Percentiles rank a stretch among this genome's conserved stretches.
These are phyloP conservation scores for Yamadazyma akitaensis DNA, from an alignment of 805 yeast genomes.

Conservation along the genomic window DNA sequence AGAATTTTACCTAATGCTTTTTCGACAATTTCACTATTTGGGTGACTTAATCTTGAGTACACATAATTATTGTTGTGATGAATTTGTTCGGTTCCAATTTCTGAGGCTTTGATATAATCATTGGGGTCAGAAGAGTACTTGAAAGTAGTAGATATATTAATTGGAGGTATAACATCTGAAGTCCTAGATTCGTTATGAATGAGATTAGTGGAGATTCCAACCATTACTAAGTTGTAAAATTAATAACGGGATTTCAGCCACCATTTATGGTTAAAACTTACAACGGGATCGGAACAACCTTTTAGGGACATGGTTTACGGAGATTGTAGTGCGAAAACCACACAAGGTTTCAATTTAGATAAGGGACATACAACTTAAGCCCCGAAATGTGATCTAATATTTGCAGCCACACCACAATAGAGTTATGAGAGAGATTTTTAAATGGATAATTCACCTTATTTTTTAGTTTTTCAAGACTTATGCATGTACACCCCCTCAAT, in stretches of 20 bases:
- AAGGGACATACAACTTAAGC: too few relatives aligned
- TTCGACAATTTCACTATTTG: slow-evolving; percentile 68
- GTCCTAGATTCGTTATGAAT: slow-evolving; percentile 61
- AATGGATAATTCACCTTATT: too few relatives aligned
- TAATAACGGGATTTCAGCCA: neutral
- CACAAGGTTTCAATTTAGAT: too few relatives aligned
- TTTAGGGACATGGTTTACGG: too few relatives aligned
- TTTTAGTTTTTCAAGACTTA: too few relatives aligned
- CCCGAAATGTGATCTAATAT: too few relatives aligned
- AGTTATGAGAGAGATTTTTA: too few relatives aligned
- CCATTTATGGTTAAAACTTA: neutral
- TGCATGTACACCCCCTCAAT: too few relatives aligned
- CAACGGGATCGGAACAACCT: too few relatives aligned
- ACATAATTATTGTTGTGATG: slow-evolving; percentile 9
- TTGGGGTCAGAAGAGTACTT: slow-evolving; percentile 61
- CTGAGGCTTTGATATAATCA: slow-evolving; percentile 44
- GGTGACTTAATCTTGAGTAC: slow-evolving; percentile 76
- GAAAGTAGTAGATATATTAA: slow-evolving; percentile 78
- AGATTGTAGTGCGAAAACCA: too few relatives aligned
- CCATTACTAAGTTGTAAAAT: slow-evolving; percentile 22
- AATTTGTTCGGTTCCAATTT: slow-evolving; percentile 13
- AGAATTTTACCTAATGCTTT: slow-evolving; percentile 57
- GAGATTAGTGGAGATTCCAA: slow-evolving; percentile 50
- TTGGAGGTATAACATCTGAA: slow-evolving; percentile 72
- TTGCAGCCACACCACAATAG: too few relatives aligned